These are phyloP conservation scores for Umbellularia californica DNA, from an alignment of 164 flowering plant species.

Conservation along the genomic window DNA sequence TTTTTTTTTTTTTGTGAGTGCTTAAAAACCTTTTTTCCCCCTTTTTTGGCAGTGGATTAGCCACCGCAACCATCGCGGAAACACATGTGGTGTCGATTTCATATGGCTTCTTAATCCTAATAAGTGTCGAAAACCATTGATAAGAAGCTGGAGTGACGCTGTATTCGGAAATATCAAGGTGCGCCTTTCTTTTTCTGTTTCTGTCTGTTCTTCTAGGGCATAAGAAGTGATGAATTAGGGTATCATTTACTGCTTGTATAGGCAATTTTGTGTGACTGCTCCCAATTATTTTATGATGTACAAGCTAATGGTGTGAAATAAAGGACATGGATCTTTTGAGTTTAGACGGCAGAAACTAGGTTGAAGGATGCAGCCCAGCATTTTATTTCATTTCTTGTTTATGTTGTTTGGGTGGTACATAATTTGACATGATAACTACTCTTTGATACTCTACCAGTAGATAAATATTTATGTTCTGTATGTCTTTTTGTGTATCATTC, in stretches of 20 bases:
- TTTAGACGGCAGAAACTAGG: background rate
- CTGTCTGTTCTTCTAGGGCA: background rate
- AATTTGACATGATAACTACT: background rate
- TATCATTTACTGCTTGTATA: background rate
- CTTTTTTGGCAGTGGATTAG: slow-evolving; percentile 76
- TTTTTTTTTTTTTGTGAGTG: background rate
- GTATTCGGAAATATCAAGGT: slow-evolving; percentile 93
- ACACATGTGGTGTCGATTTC: slow-evolving; percentile 95
- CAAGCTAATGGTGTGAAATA: background rate
- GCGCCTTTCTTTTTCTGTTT: background rate
- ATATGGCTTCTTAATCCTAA: slow-evolving; percentile 98
- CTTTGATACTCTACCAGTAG: background rate
- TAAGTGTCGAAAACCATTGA: slow-evolving; percentile 56
- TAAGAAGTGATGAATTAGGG: background rate
- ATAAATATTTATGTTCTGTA: background rate
- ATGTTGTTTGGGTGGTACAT: background rate
- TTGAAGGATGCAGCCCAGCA: background rate
- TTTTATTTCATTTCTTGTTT: too few species aligned
- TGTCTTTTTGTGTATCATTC: background rate
- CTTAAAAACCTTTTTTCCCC: background rate
- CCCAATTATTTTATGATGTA: background rate
- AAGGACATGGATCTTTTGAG: background rate
- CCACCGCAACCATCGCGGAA: slow-evolving; percentile 91
- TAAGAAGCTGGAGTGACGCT: slow-evolving; percentile 90
- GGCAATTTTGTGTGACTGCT: background rate